phyloP scores from a whole-genome alignment of 805 yeast genomes.

The Yamadazyma nakazawae region DNA sequence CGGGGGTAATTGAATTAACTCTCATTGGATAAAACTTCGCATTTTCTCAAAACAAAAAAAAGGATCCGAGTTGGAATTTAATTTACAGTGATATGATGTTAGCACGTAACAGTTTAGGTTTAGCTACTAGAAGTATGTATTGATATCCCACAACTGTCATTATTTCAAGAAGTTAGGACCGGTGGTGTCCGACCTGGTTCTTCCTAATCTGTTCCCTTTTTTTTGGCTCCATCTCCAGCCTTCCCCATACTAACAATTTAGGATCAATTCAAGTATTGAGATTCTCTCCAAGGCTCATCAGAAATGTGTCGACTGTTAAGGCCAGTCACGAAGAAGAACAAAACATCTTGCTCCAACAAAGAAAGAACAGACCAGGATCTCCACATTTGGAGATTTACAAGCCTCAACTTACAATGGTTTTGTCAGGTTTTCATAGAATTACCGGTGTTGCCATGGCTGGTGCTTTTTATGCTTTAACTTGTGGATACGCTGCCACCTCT shows the following conservation, averaged over 20 bases:
- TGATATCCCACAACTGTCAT: not conserved
- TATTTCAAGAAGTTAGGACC: too few relatives aligned
- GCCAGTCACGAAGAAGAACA: slow-evolving; percentile 64
- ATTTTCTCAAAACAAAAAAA: slow-evolving; percentile 1
- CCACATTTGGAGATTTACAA: slow-evolving; percentile 89
- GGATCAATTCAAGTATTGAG: slow-evolving; percentile 6
- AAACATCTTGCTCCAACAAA: slow-evolving; percentile 70
- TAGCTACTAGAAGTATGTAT: slow-evolving; percentile 24
- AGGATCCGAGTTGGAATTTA: slow-evolving; percentile 5
- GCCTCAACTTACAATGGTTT: slow-evolving; percentile 81
- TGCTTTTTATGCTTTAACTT: slow-evolving; percentile 74
- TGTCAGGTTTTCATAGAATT: slow-evolving; percentile 83
- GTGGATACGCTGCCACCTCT: slow-evolving; percentile 69
- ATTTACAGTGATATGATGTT: slow-evolving; percentile 19
- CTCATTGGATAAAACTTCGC: slow-evolving; percentile 10
- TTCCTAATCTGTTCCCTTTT: not conserved
- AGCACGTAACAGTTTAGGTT: slow-evolving; percentile 32
- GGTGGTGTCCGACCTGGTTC: too few relatives aligned
- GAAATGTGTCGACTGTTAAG: slow-evolving; percentile 26
- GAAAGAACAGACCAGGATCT: slow-evolving; percentile 83
- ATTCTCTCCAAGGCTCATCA: slow-evolving; percentile 2
- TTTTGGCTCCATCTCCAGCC: not conserved
- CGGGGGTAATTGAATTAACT: slow-evolving; percentile 10
- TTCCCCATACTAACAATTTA: slow-evolving; percentile 5
- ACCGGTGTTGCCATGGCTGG: slow-evolving; percentile 81